Base-by-base conservation (phyloP, 2,329 filamentous ascomycete genomes). In the Colletotrichum falcatum region DNA sequence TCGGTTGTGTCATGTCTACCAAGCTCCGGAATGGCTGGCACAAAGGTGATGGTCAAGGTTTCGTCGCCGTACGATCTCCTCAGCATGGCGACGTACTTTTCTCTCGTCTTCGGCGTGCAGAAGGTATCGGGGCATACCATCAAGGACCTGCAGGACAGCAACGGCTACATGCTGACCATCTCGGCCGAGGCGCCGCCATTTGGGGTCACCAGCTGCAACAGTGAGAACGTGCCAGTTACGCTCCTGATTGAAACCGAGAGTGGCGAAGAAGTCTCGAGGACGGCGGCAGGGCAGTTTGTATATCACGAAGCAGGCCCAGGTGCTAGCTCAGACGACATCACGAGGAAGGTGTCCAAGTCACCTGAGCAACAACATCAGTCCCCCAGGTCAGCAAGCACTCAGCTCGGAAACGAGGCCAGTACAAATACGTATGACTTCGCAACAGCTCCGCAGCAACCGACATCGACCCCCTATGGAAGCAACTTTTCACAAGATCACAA, bases 21-120 rank as follows among this genome's bases (percentile, higher is more conserved):
- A 23, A 83, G 84, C 54, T 86, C 88, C 76, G 95, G 94, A 53
- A 81, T 85, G 42, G 87, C 88, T 77, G 92, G 92, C 64, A 92
- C 91, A 26, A 90, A 90, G 75, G 83, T 97, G 12, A 87, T 88
- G 70, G 86, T 97, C 73, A 91, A 93, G 78, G 88, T 97, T 37
- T 90, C 91, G 62, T 91, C 92, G 53, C 87, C 91, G 71, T 93
- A 93, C 82, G 92, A 97, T 77, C 82, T 97, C 71, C 81, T 86
- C 72, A 78, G 81, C 67, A 87, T 90, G 79, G 87, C 85, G 39
- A 83, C 87, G 2, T 85, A 85, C 61, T 90, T 93, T 76, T 91
- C 83, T 73, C 81, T 97, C 65, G 87, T 91, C 56, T 97, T 97
- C 80, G 94, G 94, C n/a, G 86, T 88, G n/a, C 89, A 92, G 76